These are phyloP conservation scores for Zopfochytrium polystomum DNA, from an alignment of 371 early-diverging fungal species.

Conservation along the genomic window DNA sequence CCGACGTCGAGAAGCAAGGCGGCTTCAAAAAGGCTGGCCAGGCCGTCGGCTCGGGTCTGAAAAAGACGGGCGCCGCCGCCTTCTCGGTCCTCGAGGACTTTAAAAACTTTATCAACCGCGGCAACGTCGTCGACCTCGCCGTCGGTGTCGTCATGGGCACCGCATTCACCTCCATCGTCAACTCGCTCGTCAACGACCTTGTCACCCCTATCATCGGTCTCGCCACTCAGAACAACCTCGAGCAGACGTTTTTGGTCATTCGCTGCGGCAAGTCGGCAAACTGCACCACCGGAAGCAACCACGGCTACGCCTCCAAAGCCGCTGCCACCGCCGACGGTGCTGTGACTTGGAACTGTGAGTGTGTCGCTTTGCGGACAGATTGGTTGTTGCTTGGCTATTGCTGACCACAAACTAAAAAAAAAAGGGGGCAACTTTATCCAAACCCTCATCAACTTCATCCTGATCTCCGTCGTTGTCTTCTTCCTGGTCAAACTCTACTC, in stretches of 20 bases:
- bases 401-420: no score
- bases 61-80: no score
- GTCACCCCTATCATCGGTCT: constrained; percentile 18
- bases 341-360: constrained; percentile 28
- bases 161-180: constrained; percentile 20
- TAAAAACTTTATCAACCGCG: constrained; percentile 13
- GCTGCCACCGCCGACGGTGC: constrained; percentile 2
- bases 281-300: background rate
- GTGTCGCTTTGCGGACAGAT: no score
- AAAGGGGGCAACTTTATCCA: constrained; percentile 35
- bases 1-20: no score
- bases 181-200: constrained; percentile 14
- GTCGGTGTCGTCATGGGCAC: no score
- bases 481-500: no score
- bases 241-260: constrained; percentile 15
- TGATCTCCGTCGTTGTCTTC: no score
- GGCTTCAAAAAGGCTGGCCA: constrained; percentile 3
- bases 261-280: background rate
- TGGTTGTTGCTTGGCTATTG: no score
- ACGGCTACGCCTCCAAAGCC: background rate
- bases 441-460: constrained; percentile 33
- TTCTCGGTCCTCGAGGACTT: constrained; percentile 13
- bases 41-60: constrained; percentile 3
- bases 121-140: constrained; percentile 20
- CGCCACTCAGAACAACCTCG: constrained; percentile 13